Base-by-base conservation (phyloP, 2,329 filamentous ascomycete species). In the Colletotrichum plurivorum region DNA sequence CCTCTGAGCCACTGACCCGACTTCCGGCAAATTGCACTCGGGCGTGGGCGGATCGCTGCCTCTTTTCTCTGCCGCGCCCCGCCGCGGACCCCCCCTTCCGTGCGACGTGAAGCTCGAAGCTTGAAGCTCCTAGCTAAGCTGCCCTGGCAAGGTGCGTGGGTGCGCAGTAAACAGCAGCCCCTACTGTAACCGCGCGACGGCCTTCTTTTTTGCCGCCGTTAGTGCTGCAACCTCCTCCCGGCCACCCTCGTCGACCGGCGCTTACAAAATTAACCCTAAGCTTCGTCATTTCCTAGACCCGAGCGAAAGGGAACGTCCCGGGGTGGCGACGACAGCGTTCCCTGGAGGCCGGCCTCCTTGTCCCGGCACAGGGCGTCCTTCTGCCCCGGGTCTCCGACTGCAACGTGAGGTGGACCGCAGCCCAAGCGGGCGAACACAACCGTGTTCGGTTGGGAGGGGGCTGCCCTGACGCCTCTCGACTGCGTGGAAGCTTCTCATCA, bases 181-280 rank as follows among this genome's bases (percentile, higher is more conserved):
- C 27, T 31, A 31, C 46, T 51, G 61, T 64, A 64, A 53, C 61
- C 51, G 61, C 53, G 61, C 61, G 51, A 43, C 54, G 48, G 53
- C 61, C 27, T 39, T 20, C 46, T 15, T n/a, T 46, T 66, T 66
- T 59, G 66, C 66, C 66, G 66, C 62, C 55, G 25, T 55, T 60
- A 69, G 62, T 66, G 61, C 45, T 60, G 62, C 62, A 66, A 66
- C 66, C 62, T 66, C 54, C 45, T 55, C 51, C 48, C 41, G 55
- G 55, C 55, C 20, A 60, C 66, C 66, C 66, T 69, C 62, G 66
- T 66, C 61, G 54, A 65, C 41, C 43, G 55, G 55, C 62, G 66
- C 66, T 69, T 69, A 69, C 66, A 66, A 56, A 31, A 22, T 60
- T 56, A 31, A 69, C 66, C 55, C 66, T 66, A 69, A 69, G 66